Percentiles rank a stretch among this genome's conserved stretches.
Evolutionary conservation across 2,329 filamentous ascomycete species (phyloP).

Genomic region (Pyricularia sp.): DNA sequence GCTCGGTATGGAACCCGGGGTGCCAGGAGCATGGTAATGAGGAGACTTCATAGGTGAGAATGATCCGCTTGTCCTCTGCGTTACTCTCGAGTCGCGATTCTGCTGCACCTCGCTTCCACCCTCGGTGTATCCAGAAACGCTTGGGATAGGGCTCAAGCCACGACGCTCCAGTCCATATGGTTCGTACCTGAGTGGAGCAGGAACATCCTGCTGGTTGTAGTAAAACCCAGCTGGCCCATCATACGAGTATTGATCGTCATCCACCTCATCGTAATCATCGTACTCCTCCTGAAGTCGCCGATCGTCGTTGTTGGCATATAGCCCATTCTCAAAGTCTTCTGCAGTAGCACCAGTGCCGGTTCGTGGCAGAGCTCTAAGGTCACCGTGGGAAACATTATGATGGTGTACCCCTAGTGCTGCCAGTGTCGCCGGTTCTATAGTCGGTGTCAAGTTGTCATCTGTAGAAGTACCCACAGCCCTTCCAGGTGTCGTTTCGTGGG

Average conservation of each 20-base stretch:
- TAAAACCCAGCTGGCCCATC: conserved; percentile 30
- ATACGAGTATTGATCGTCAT: conserved; percentile 28
- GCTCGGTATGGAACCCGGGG: conserved; percentile 46
- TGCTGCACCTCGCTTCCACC: conserved; percentile 49
- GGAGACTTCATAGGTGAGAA: conserved; percentile 51
- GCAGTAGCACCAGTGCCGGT: conserved; percentile 29
- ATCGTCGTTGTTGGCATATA: conserved; percentile 32
- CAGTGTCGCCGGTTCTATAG: conserved; percentile 40
- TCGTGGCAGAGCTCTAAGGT: conserved; percentile 44
- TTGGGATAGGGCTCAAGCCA: conserved; percentile 81
- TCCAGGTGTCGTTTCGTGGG: conserved; percentile 50
- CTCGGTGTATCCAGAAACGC: conserved; percentile 78
- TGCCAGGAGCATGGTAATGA: conserved; percentile 30
- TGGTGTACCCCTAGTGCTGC: conserved; percentile 61
- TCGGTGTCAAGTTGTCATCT: conserved; percentile 55
- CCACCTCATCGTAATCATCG: conserved; percentile 34
- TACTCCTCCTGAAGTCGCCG: conserved; percentile 25
- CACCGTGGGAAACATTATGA: conserved; percentile 50
- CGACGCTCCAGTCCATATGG: conserved; percentile 61
- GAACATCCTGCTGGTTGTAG: conserved; percentile 52
- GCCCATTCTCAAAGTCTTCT: conserved; percentile 39
- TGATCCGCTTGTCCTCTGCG: conserved; percentile 39
- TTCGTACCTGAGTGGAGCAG: conserved; percentile 55
- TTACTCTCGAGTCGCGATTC: conserved; percentile 47
- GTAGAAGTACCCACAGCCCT: conserved; percentile 57